phyloP scores from a whole-genome alignment of 192 early-diverging fungal genomes.

The Backusella westeae region DNA sequence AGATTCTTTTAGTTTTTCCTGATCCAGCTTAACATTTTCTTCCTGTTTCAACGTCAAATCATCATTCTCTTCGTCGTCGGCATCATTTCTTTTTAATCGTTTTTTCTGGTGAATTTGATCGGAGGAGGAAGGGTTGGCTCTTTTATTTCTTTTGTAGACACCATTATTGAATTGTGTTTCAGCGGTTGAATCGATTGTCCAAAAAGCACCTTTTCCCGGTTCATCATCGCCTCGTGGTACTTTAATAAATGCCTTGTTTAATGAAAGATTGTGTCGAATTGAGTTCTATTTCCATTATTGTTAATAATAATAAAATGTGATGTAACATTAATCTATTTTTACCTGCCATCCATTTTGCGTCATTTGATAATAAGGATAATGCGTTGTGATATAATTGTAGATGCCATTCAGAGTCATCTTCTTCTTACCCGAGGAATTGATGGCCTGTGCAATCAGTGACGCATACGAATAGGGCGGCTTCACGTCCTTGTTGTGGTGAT shows the following conservation, averaged over 20 bases:
- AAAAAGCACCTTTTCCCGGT: conserved; percentile 93
- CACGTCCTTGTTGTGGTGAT: conserved; percentile 36
- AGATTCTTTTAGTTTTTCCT: not conserved
- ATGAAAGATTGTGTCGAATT: conserved; percentile 93
- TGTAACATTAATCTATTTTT: conserved; percentile 8
- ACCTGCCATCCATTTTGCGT: conserved; percentile 92
- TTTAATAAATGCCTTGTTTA: conserved; percentile 92
- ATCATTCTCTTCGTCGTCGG: not conserved
- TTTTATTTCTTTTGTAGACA: conserved; percentile 32
- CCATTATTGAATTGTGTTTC: conserved; percentile 74
- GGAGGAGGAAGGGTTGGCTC: not conserved
- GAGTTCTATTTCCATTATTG: conserved; percentile 67
- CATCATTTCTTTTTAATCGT: not conserved
- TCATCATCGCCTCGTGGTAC: conserved; percentile 82
- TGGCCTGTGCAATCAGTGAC: conserved; percentile 87
- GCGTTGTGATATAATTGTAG: conserved; percentile 77
- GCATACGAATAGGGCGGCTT: conserved; percentile 91
- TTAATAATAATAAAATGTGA: not conserved
- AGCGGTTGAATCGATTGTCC: conserved; percentile 80
- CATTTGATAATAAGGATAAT: conserved; percentile 87
- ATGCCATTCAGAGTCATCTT: conserved; percentile 87
- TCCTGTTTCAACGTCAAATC: not conserved
- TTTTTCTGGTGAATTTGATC: not conserved
- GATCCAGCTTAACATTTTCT: not conserved
- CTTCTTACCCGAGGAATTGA: conserved; percentile 67